Evolutionary conservation across 2,329 filamentous ascomycete species (phyloP).

Genomic region (Ophiostoma perfectum): DNA sequence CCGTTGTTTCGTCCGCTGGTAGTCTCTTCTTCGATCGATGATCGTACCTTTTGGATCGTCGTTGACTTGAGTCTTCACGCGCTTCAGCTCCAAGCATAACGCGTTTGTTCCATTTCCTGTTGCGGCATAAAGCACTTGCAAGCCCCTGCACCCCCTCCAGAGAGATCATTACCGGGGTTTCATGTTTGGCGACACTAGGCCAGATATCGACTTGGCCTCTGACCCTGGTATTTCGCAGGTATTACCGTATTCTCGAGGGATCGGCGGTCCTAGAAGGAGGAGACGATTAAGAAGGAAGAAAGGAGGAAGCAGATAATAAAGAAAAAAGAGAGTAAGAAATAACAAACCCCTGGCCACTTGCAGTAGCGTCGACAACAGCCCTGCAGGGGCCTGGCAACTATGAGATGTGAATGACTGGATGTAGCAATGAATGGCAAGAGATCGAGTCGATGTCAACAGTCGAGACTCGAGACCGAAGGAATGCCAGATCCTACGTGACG

Average conservation of each 20-base stretch:
- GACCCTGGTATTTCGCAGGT: conserved; percentile 21
- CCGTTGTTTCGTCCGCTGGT: background rate
- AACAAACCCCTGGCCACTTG: conserved; percentile 14
- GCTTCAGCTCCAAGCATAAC: background rate
- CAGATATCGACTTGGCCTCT: conserved; percentile 12
- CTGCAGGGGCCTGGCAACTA: background rate
- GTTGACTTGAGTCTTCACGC: background rate
- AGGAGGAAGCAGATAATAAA: background rate
- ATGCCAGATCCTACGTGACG: background rate
- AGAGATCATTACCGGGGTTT: conserved; percentile 20
- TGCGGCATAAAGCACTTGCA: conserved; percentile 8
- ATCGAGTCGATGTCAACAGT: background rate
- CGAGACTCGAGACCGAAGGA: conserved; percentile 1
- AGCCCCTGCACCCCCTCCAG: background rate
- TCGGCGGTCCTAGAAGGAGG: conserved; percentile 8
- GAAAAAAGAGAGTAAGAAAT: background rate
- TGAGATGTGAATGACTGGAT: background rate
- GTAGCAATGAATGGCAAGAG: background rate
- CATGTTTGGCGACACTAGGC: conserved; percentile 14
- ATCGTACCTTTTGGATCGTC: no score
- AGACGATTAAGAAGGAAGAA: background rate
- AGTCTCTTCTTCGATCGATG: background rate
- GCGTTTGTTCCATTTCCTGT: conserved; percentile 11
- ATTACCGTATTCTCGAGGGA: conserved; percentile 20
- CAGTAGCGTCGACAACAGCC: conserved; percentile 15